A percentile compares a stretch with the other conserved stretches of the same genome.
phyloP scores from a whole-genome alignment of 2,329 filamentous ascomycete species.

The Xylariales sp. region DNA sequence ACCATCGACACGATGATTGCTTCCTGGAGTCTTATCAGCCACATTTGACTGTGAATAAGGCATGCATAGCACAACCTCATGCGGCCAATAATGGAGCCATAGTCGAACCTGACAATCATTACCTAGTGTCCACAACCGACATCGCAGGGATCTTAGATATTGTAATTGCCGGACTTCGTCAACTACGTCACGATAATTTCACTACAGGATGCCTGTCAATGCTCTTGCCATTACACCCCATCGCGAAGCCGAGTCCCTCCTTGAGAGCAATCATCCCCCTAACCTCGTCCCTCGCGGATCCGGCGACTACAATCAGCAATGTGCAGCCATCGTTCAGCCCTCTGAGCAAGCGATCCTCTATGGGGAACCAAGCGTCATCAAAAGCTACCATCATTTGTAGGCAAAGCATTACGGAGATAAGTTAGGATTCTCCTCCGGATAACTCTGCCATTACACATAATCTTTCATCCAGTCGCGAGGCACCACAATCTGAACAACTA shows the following conservation, averaged over 20 bases:
- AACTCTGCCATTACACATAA: background rate
- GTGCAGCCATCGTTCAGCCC: slow-evolving; percentile 17
- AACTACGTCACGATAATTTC: slow-evolving; percentile 11
- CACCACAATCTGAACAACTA: too few relatives aligned
- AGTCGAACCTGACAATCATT: slow-evolving; percentile 5
- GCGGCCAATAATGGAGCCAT: too few relatives aligned
- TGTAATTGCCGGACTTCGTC: slow-evolving; percentile 18
- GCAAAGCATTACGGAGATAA: slow-evolving; percentile 26
- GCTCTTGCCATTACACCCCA: slow-evolving; percentile 13
- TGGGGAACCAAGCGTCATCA: background rate
- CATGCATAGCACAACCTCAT: too few relatives aligned
- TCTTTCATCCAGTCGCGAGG: background rate
- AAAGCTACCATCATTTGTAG: slow-evolving; percentile 22
- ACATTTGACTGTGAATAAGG: too few relatives aligned
- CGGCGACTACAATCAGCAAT: slow-evolving; percentile 23
- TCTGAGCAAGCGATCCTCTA: background rate
- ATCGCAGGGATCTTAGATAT: slow-evolving; percentile 26
- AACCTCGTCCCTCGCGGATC: slow-evolving; percentile 17
- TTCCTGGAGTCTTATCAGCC: background rate
- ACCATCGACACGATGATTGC: slow-evolving; percentile 13
- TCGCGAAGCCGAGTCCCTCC: slow-evolving; percentile 13
- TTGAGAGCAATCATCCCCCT: slow-evolving; percentile 16
- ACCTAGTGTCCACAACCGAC: slow-evolving; percentile 19
- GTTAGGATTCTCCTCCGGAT: slow-evolving; percentile 17
- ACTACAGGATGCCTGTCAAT: slow-evolving; percentile 14